Evolutionary conservation across 371 early-diverging fungal species (phyloP).

Genomic region (Homolaphlyctis polyrhiza): DNA sequence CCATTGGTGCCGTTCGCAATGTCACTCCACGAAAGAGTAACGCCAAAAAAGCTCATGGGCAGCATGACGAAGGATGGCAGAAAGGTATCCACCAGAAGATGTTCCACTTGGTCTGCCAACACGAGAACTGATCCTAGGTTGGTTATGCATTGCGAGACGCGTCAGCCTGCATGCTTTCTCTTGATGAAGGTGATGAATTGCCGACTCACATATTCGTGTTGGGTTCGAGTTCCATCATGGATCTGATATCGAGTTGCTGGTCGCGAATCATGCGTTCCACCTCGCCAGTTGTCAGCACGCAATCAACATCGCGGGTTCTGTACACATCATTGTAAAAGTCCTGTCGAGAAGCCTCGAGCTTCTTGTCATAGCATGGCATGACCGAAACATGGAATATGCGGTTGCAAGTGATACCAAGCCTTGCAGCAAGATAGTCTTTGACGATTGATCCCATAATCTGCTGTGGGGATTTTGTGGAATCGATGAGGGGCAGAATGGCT

Average conservation of each 20-base stretch:
- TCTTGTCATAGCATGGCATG: constrained; percentile 98
- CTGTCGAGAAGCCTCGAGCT: constrained; percentile 89
- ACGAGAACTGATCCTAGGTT: constrained; percentile 49
- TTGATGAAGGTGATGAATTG: too few relatives aligned
- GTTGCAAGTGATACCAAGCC: constrained; percentile 58
- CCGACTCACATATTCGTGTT: too few relatives aligned
- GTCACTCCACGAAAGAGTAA: constrained; percentile 38
- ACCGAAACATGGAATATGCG: constrained; percentile 86
- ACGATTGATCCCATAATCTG: constrained; percentile 92
- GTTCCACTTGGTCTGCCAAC: constrained; percentile 52
- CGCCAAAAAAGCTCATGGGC: constrained; percentile 70
- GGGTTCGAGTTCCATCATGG: too few relatives aligned
- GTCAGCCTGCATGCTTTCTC: too few relatives aligned
- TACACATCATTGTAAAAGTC: constrained; percentile 81
- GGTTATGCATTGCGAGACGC: constrained; percentile 11
- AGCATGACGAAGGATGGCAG: constrained; percentile 78
- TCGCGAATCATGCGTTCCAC: constrained; percentile 77
- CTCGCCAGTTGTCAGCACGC: constrained; percentile 86
- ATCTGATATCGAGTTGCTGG: constrained; percentile 30
- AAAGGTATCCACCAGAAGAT: constrained; percentile 86
- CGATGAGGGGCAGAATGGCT: constrained; percentile 74
- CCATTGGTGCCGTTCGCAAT: constrained; percentile 27
- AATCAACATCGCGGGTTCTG: constrained; percentile 86
- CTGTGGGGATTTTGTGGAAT: constrained; percentile 87
- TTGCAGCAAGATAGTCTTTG: constrained; percentile 70